Evolutionary conservation across 139 green algal species (phyloP).

Genomic region (Picochlorum sp.): DNA sequence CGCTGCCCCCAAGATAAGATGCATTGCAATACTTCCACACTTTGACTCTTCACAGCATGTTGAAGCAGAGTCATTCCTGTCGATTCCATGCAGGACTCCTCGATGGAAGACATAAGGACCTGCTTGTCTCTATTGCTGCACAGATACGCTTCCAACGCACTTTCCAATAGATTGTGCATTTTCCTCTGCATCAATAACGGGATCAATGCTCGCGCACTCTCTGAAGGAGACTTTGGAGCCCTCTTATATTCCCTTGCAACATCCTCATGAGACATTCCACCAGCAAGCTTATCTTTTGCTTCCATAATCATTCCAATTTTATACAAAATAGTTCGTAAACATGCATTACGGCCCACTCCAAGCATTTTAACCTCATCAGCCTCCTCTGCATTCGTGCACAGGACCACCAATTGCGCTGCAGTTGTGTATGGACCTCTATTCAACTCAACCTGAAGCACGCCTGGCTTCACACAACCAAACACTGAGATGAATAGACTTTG

Average conservation of each 20-base stretch:
- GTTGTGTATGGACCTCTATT: constrained; percentile 29
- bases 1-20: constrained; percentile 24
- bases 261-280: neutral
- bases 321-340: constrained; percentile 14
- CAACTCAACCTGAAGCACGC: constrained; percentile 35
- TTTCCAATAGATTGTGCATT: constrained; percentile 19
- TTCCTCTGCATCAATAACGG: constrained; percentile 10
- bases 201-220: constrained; percentile 16
- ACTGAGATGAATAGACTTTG: too few species aligned
- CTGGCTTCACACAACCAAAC: neutral
- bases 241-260: neutral
- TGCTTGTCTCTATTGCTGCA: too few species aligned
- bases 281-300: neutral
- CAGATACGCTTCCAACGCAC: constrained; percentile 13
- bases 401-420: constrained; percentile 16
- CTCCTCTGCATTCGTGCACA: constrained; percentile 5
- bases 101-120: neutral
- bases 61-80: constrained; percentile 32
- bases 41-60: constrained; percentile 30
- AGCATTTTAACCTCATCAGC: constrained; percentile 13
- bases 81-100: constrained; percentile 11
- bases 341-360: neutral
- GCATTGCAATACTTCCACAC: constrained; percentile 13
- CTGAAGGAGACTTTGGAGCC: neutral
- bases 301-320: constrained; percentile 13